A percentile compares a stretch with the other conserved stretches of the same genome.
phyloP scores from a whole-genome alignment of 768 basidiomycete genomes.

The Tricholoma matsutake region DNA sequence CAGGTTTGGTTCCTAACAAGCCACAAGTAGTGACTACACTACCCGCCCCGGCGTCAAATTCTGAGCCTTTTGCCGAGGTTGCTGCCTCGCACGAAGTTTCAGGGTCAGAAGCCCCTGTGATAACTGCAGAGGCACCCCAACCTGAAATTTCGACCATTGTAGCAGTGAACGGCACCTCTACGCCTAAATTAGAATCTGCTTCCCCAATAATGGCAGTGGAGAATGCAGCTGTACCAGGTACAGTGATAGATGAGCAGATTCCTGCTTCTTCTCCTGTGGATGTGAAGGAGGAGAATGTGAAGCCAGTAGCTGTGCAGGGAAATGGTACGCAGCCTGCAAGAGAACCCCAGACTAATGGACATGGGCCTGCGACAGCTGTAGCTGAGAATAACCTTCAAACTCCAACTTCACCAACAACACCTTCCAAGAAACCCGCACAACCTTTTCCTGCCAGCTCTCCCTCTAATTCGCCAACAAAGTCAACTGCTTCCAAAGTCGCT shows the following conservation, averaged over 20 bases:
- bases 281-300: slow-evolving; percentile 2
- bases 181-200: background rate
- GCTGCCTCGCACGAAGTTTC: background rate
- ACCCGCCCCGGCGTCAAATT: background rate
- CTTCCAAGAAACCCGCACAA: slow-evolving; percentile 16
- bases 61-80: background rate
- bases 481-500: slow-evolving; percentile 31
- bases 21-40: background rate
- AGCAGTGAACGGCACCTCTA: background rate
- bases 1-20: background rate
- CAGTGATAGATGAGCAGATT: background rate
- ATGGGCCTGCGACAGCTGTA: background rate
- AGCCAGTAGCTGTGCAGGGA: slow-evolving; percentile 1
- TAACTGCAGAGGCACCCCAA: background rate
- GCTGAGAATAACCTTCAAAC: slow-evolving; percentile 10
- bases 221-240: background rate
- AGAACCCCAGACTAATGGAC: slow-evolving; percentile 5
- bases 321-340: background rate
- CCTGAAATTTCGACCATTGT: background rate
- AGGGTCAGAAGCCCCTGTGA: background rate
- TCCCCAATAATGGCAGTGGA: background rate
- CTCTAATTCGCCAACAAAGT: slow-evolving; percentile 17
- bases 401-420: slow-evolving; percentile 18
- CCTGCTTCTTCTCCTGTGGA: background rate
- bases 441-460: slow-evolving; percentile 25